Evolutionary conservation across 2,329 filamentous ascomycete genomes (phyloP).

Genomic region (Colletotrichum abscissum): DNA sequence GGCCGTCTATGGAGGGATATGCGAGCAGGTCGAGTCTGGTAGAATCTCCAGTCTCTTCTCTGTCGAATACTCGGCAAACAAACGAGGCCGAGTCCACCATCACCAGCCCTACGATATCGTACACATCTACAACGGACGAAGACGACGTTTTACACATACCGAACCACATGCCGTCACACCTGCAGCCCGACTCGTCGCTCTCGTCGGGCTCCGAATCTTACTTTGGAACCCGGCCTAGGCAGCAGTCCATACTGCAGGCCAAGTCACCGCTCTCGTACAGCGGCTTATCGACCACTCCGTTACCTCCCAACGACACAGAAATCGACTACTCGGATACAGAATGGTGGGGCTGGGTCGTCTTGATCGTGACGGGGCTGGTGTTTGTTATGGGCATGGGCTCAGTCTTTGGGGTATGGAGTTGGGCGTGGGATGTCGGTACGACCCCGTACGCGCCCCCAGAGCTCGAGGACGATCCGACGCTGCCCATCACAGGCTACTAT

Average conservation of each 20-base stretch:
- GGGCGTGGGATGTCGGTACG: constrained; percentile 98
- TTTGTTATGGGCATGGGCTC: constrained; percentile 98
- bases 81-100: constrained; percentile 40
- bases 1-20: constrained; percentile 59
- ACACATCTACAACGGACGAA: constrained; percentile 82
- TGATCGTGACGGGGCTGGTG: constrained; percentile 92
- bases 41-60: constrained; percentile 34
- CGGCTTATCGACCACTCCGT: constrained; percentile 60
- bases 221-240: constrained; percentile 58
- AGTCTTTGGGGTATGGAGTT: constrained; percentile 94
- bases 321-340: constrained; percentile 97
- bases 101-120: constrained; percentile 66
- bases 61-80: constrained; percentile 38
- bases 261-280: constrained; percentile 71
- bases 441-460: constrained; percentile 96
- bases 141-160: constrained; percentile 80
- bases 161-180: constrained; percentile 54
- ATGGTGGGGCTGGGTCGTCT: constrained; percentile 97
- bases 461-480: constrained; percentile 91
- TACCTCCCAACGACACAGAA: constrained; percentile 62
- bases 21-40: constrained; percentile 46
- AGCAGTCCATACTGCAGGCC: constrained; percentile 62
- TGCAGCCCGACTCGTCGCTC: constrained; percentile 54
- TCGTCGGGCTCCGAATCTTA: constrained; percentile 74
- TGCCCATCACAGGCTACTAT: constrained; percentile 98